Base-by-base conservation (phyloP, 345 rosid genomes). In the Dimocarpus longan region DNA sequence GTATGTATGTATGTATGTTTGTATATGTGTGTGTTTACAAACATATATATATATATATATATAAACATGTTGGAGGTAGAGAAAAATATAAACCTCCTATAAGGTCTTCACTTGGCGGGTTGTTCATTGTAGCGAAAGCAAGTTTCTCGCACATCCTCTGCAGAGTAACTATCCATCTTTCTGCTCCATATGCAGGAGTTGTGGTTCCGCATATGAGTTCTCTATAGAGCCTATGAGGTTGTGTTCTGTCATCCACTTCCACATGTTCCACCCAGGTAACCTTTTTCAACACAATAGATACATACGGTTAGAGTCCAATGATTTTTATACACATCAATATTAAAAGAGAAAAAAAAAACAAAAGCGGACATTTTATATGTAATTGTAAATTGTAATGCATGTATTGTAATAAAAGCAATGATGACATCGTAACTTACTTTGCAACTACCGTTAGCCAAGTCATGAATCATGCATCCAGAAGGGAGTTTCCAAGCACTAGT, bases 191-290 rank as follows among this genome's bases (percentile, higher is more conserved):
- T 0, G 90, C 97, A 42, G 78, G 73, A 24, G n/a, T 54, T 5
- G 16, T 50, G n/a, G 79, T 71, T 4, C 78, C 74, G 15, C 84
- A 28, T 12, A 89, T 59, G 37, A 90, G 78, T 28, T 89, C 93
- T 71, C 86, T 74, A 73, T 86, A 94, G n/a, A 91, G 88, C 40
- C 83, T 68, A 70, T 91, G 92, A n/a, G 91, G 76, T 62, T 81
- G 88, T 52, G 70, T 48, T 81, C 74, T 88, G 0, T 91, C 91
- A 54, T 89, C 92, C 10, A 87, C 95, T 78, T 92, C 93, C 66
- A 90, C 93, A 77, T 93, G 96, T 66, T 93, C 98, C 4, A 94
- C 84, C 97, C 97, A 94, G 7, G 82, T 90, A 26, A 94, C 90
- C 98, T 93, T 18, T n/a, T 0, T 16, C 22, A 42, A 18, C 12